phyloP scores from a whole-genome alignment of 805 yeast species.

The Schwanniomyces pseudopolymorphus region DNA sequence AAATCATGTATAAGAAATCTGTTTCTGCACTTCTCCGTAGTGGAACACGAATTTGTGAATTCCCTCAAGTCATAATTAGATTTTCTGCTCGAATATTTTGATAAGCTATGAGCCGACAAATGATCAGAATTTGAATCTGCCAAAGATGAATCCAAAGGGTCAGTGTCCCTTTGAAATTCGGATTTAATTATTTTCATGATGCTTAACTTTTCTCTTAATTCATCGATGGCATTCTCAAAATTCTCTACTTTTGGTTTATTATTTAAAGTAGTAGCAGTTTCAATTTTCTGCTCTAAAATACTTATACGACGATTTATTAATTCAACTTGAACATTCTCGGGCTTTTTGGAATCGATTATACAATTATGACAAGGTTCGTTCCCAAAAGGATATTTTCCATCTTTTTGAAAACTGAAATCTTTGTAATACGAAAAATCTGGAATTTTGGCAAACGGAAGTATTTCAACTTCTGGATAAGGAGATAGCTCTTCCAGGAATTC shows the following conservation, averaged over 20 bases:
- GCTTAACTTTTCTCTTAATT: slow-evolving; percentile 19
- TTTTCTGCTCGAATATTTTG: slow-evolving; percentile 30
- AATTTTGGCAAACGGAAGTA: slow-evolving; percentile 48
- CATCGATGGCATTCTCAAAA: background rate
- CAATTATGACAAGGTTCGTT: slow-evolving; percentile 66
- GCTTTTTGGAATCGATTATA: slow-evolving; percentile 50
- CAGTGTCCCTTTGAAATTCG: slow-evolving; percentile 8
- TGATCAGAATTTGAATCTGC: slow-evolving; percentile 6
- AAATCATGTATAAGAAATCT: slow-evolving; percentile 72
- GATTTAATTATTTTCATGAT: slow-evolving; percentile 26
- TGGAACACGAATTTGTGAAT: slow-evolving; percentile 18
- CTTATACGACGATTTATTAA: slow-evolving; percentile 32
- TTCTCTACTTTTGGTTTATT: slow-evolving; percentile 18
- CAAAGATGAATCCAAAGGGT: slow-evolving; percentile 5
- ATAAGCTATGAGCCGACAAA: slow-evolving; percentile 16
- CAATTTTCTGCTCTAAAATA: slow-evolving; percentile 26
- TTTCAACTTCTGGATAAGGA: slow-evolving; percentile 42
- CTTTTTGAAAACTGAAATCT: slow-evolving; percentile 45
- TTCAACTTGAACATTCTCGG: slow-evolving; percentile 53
- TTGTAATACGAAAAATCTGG: slow-evolving; percentile 64
- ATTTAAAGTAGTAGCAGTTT: slow-evolving; percentile 18
- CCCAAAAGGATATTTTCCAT: slow-evolving; percentile 59
- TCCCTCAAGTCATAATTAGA: slow-evolving; percentile 24
- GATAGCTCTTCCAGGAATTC: slow-evolving; percentile 47
- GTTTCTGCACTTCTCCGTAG: slow-evolving; percentile 52